Conservation (phyloP, 1,139 yeast genomes). For the Sugiyamaella xylanicola region DNA sequence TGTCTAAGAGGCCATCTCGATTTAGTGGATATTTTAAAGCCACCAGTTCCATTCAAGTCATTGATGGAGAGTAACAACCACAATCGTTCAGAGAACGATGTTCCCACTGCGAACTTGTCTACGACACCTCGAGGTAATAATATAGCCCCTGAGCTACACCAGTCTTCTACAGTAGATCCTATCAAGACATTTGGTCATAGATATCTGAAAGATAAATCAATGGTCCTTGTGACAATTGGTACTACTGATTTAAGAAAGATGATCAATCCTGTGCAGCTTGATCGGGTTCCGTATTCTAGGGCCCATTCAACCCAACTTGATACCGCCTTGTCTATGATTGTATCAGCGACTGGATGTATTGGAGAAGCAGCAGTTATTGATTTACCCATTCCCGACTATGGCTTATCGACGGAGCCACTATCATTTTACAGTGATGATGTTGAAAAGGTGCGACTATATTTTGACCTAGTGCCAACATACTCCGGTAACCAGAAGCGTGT, state of each 20-base stretch:
- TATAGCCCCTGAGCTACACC: neutral
- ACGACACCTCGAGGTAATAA: slow-evolving; percentile 19
- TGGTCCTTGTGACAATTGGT: slow-evolving; percentile 80
- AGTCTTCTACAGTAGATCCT: slow-evolving; percentile 11
- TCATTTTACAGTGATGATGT: slow-evolving; percentile 61
- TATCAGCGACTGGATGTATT: slow-evolving; percentile 51
- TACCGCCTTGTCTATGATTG: slow-evolving; percentile 78
- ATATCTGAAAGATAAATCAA: slow-evolving; percentile 63
- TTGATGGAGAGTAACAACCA: slow-evolving; percentile 9
- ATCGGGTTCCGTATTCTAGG: slow-evolving; percentile 71
- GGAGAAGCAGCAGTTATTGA: slow-evolving; percentile 75
- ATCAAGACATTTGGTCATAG: slow-evolving; percentile 86
- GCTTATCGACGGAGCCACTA: slow-evolving; percentile 79
- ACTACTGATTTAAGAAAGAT: slow-evolving; percentile 74
- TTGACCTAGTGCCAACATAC: slow-evolving; percentile 94
- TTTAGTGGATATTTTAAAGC: slow-evolving; percentile 63
- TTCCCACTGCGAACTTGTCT: slow-evolving; percentile 12
- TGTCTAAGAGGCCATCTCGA: slow-evolving; percentile 83
- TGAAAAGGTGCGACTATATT: slow-evolving; percentile 61
- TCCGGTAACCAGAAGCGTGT: slow-evolving; percentile 56
- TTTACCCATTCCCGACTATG: slow-evolving; percentile 81
- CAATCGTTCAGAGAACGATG: slow-evolving; percentile 14
- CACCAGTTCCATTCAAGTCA: slow-evolving; percentile 35
- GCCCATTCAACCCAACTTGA: slow-evolving; percentile 82
- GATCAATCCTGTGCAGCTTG: slow-evolving; percentile 66